These are phyloP conservation scores for Pseudogymnoascus sp. DNA, from an alignment of 2,329 filamentous ascomycete genomes.

Conservation along the genomic window DNA sequence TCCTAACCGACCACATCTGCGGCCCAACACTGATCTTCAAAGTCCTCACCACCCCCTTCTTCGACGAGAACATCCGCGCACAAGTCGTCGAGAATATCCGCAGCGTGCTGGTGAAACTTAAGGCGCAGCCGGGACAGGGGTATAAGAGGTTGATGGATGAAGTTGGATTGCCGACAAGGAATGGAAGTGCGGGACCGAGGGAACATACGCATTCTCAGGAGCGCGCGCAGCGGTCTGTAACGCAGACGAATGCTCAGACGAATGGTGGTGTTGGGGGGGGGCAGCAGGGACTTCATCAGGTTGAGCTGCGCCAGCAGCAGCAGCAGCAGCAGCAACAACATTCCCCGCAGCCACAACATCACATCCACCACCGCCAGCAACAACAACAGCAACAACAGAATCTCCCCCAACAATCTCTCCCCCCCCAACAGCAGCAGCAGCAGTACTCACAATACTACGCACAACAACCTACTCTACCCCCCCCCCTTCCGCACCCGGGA, in stretches of 20 bases:
- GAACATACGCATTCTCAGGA: constrained; percentile 32
- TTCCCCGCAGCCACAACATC: constrained; percentile 33
- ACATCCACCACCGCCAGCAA: constrained; percentile 45
- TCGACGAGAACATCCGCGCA: constrained; percentile 79
- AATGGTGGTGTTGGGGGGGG: constrained; percentile 36
- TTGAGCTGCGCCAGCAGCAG: constrained; percentile 34
- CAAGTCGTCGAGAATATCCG: constrained; percentile 91
- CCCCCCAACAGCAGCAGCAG: not conserved
- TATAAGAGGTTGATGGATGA: constrained; percentile 99
- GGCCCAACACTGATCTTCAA: constrained; percentile 97
- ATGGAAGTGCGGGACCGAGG: constrained; percentile 31
- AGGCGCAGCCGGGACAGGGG: constrained; percentile 87
- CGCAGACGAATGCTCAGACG: constrained; percentile 38
- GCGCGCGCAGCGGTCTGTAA: constrained; percentile 24
- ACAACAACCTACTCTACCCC: not conserved
- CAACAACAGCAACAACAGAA: constrained; percentile 28
- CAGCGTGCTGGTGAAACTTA: constrained; percentile 78
- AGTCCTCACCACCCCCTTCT: constrained; percentile 93
- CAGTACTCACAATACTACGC: not conserved
- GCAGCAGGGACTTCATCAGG: constrained; percentile 36
- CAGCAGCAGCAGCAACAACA: constrained; percentile 38
- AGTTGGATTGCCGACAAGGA: constrained; percentile 64
- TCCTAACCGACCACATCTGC: constrained; percentile 82
- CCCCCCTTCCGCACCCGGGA: not conserved
- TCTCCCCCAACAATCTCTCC: not conserved